A percentile compares a stretch with the other conserved stretches of the same genome.
phyloP scores from a whole-genome alignment of 257 asterid species.

The Euphrasia confusa region DNA sequence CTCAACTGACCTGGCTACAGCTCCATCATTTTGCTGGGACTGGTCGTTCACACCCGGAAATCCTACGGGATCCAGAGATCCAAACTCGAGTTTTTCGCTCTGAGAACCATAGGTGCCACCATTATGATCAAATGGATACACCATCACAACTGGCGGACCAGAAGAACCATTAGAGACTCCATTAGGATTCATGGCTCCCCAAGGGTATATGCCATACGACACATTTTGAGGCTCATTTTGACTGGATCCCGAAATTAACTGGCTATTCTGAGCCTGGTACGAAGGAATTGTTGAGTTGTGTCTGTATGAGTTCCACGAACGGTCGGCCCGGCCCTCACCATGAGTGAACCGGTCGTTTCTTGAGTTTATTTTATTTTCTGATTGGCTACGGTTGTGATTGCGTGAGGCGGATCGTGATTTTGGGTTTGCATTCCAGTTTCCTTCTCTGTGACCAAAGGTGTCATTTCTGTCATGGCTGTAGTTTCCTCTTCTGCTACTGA shows the following conservation, averaged over 20 bases:
- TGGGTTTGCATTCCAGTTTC: conserved; percentile 63
- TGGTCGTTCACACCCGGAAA: conserved; percentile 49
- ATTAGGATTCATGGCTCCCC: conserved; percentile 41
- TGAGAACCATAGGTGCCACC: conserved; percentile 43
- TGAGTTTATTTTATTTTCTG: conserved; percentile 47
- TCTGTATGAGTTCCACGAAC: conserved; percentile 56
- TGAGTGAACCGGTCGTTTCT: conserved; percentile 54
- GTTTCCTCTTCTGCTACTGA: conserved; percentile 71
- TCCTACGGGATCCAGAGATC: conserved; percentile 69
- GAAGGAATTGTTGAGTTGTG: conserved; percentile 38
- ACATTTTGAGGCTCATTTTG: conserved; percentile 47
- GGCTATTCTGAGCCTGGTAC: conserved; percentile 66
- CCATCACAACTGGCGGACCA: conserved; percentile 56
- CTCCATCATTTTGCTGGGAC: conserved; percentile 43
- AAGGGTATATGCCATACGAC: conserved; percentile 56
- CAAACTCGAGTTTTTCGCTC: conserved; percentile 82
- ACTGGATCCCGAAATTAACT: conserved; percentile 44
- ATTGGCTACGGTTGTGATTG: conserved; percentile 55
- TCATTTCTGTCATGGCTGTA: conserved; percentile 65
- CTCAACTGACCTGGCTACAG: conserved; percentile 45
- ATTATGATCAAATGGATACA: conserved; percentile 66
- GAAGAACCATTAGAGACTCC: conserved; percentile 66
- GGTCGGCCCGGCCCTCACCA: conserved; percentile 54
- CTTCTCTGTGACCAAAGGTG: conserved; percentile 63
- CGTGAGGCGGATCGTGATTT: conserved; percentile 61